These are phyloP conservation scores for Paulownia fortunei DNA, from an alignment of 257 asterid species.

Conservation along the genomic window DNA sequence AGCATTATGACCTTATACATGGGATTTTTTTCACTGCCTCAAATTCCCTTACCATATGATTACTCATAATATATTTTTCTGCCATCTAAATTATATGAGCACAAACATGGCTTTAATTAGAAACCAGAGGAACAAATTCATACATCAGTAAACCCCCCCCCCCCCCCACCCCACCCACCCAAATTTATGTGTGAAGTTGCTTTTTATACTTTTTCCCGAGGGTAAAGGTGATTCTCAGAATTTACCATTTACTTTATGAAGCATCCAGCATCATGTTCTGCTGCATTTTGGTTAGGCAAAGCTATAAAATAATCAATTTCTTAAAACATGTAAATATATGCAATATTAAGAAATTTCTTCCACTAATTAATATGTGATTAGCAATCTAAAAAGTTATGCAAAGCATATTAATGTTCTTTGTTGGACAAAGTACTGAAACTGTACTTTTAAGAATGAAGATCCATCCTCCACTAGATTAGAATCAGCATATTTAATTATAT, in stretches of 20 bases:
- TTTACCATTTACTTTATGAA: background rate
- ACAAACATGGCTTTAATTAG: too few species aligned
- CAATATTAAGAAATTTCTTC: too few species aligned
- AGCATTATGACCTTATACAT: too few species aligned
- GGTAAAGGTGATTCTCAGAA: constrained; percentile 17
- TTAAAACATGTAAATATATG: background rate
- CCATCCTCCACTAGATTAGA: constrained; percentile 25
- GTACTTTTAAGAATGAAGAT: constrained; percentile 35
- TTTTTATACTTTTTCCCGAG: background rate
- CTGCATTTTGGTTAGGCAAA: constrained; percentile 27
- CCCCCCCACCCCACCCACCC: too few species aligned
- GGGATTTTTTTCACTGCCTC: too few species aligned
- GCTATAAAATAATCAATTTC: constrained; percentile 9
- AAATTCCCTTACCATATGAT: too few species aligned
- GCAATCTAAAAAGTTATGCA: background rate
- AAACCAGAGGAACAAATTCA: too few species aligned
- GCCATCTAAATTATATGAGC: too few species aligned
- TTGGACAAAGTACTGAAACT: constrained; percentile 36
- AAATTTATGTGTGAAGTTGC: background rate
- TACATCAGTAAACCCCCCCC: too few species aligned
- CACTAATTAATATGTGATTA: too few species aligned
- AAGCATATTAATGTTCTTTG: constrained; percentile 21
- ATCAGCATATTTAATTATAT: constrained; percentile 29
- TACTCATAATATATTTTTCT: too few species aligned
- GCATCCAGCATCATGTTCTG: constrained; percentile 35